Conservation (phyloP, 805 yeast species). For the Candida broadrunensis region DNA sequence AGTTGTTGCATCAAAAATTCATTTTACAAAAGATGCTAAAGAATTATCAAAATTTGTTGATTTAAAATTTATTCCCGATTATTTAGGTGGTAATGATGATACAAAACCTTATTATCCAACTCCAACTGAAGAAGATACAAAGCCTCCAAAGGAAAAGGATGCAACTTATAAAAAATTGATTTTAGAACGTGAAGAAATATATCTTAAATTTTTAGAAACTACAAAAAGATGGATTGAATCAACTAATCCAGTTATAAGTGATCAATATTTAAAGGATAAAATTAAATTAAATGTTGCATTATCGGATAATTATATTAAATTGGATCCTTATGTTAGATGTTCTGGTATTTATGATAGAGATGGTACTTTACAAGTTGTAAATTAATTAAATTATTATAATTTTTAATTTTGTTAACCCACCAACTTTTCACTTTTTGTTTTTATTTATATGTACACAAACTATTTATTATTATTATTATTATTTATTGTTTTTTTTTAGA, state of each 20-base stretch:
- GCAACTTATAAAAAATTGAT: conserved; percentile 40
- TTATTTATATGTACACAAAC: too few relatives aligned
- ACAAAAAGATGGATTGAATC: conserved; percentile 81
- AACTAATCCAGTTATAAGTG: conserved; percentile 47
- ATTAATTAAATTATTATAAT: conserved; percentile 19
- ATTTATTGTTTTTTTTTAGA: too few relatives aligned
- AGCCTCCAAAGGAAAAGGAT: conserved; percentile 25
- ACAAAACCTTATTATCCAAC: conserved; percentile 66
- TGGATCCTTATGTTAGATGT: conserved; percentile 82
- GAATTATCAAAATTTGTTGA: conserved; percentile 69
- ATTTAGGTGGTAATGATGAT: conserved; percentile 71
- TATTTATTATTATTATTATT: too few relatives aligned
- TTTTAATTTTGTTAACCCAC: not conserved
- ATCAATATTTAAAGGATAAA: conserved; percentile 50
- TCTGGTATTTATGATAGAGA: conserved; percentile 76
- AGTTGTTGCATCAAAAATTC: conserved; percentile 88
- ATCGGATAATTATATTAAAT: conserved; percentile 57
- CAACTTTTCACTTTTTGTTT: too few relatives aligned
- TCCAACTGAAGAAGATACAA: conserved; percentile 46
- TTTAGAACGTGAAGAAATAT: conserved; percentile 53
- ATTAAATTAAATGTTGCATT: conserved; percentile 50
- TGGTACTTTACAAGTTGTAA: conserved; percentile 41
- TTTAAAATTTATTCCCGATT: conserved; percentile 57
- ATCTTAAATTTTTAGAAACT: conserved; percentile 52
- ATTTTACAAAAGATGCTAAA: conserved; percentile 67